Evolutionary conservation across 495 filamentous ascomycete species (phyloP).

Genomic region (Staphylotrichum tortipilum): DNA sequence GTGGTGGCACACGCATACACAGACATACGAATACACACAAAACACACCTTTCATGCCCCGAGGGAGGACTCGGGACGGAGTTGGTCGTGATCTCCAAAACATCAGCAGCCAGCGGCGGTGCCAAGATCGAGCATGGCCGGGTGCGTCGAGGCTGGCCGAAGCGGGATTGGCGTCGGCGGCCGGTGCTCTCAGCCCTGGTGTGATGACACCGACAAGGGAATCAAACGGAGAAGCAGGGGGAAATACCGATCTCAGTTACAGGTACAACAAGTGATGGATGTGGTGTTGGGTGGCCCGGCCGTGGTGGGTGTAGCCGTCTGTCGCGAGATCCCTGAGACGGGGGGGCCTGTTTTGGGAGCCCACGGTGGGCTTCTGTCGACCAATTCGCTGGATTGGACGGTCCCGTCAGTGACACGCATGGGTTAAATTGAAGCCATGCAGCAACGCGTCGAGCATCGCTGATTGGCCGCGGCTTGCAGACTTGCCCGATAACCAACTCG

Average conservation of each 20-base stretch:
- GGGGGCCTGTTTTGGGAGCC: conserved; percentile 12
- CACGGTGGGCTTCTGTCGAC: conserved; percentile 1
- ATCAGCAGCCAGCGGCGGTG: too few relatives aligned
- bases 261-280: too few relatives aligned
- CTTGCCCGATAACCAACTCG: conserved; percentile 9
- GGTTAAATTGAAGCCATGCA: conserved; percentile 29
- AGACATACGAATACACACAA: too few relatives aligned
- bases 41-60: too few relatives aligned
- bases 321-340: not conserved
- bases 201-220: too few relatives aligned
- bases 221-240: not conserved
- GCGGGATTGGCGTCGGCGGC: too few relatives aligned
- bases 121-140: too few relatives aligned
- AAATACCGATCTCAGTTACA: not conserved
- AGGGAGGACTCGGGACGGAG: not conserved
- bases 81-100: too few relatives aligned
- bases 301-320: not conserved
- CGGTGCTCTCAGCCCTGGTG: not conserved
- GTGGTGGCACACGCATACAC: too few relatives aligned
- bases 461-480: conserved; percentile 22
- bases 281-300: too few relatives aligned
- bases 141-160: too few relatives aligned
- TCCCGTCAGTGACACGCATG: conserved; percentile 25
- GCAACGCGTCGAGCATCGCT: conserved; percentile 22
- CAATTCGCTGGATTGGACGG: conserved; percentile 18